A percentile compares a stretch with the other conserved stretches of the same genome.
Conservation (phyloP, 164 flowering plant species). For the Dillenia suffruticosa region DNA sequence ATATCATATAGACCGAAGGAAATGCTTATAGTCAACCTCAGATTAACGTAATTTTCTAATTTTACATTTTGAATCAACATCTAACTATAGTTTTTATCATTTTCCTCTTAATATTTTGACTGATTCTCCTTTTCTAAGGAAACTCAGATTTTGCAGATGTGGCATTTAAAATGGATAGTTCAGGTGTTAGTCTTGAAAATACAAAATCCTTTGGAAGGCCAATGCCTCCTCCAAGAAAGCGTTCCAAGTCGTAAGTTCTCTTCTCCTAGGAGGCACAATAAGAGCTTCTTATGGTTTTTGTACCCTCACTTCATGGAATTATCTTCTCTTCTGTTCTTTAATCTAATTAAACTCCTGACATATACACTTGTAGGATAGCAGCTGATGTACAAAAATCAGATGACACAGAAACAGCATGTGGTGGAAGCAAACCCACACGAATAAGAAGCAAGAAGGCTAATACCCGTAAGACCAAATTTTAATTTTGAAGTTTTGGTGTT, state of each 20-base stretch:
- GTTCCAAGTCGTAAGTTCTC: constrained; percentile 50
- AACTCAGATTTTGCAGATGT: constrained; percentile 25
- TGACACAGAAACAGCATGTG: constrained; percentile 27
- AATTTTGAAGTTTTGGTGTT: constrained; percentile 7
- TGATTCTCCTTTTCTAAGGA: constrained; percentile 24
- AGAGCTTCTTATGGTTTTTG: not conserved
- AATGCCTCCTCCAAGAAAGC: constrained; percentile 41
- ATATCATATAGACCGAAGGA: too few species aligned
- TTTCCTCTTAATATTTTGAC: too few species aligned
- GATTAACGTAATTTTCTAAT: too few species aligned
- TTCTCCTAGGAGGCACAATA: constrained; percentile 8
- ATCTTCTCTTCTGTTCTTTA: constrained; percentile 1
- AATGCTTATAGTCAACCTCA: too few species aligned
- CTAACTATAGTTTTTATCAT: too few species aligned
- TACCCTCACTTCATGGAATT: not conserved
- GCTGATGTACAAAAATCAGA: constrained; percentile 28
- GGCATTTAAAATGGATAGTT: constrained; percentile 28
- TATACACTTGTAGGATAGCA: constrained; percentile 40
- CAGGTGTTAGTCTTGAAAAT: constrained; percentile 35
- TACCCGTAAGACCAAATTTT: constrained; percentile 35
- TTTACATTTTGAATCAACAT: too few species aligned
- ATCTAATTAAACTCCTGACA: constrained; percentile 12
- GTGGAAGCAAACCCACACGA: constrained; percentile 27
- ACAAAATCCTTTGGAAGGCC: constrained; percentile 25
- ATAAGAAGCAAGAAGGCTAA: constrained; percentile 18